Conservation (phyloP, 2,329 filamentous ascomycete genomes). For the Aspergillus flavus region DNA sequence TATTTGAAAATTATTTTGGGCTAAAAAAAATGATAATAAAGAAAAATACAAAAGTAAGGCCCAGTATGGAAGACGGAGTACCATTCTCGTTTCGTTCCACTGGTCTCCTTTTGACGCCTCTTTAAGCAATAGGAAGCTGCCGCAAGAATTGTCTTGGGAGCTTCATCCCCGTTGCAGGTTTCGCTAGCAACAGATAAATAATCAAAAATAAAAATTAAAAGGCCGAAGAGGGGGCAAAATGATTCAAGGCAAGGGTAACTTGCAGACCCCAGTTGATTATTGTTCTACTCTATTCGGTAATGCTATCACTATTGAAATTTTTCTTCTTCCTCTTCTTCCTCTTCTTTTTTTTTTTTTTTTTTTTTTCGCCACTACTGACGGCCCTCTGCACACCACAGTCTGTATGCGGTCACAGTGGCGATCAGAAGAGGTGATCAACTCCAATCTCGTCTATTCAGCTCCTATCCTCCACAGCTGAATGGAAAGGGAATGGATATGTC, state of each 20-base stretch:
- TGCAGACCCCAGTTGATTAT: neutral
- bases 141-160: neutral
- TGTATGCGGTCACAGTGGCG: conserved; percentile 1
- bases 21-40: neutral
- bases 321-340: too few species aligned
- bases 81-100: conserved; percentile 6
- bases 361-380: neutral
- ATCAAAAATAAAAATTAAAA: neutral
- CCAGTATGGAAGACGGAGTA: neutral
- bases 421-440: conserved; percentile 2
- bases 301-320: neutral
- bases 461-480: neutral
- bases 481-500: neutral
- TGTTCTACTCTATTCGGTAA: neutral
- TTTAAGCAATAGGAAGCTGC: neutral
- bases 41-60: neutral
- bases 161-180: neutral
- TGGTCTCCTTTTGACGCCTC: neutral
- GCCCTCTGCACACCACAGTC: neutral
- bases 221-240: neutral
- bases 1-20: neutral
- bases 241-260: neutral
- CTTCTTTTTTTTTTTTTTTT: too few species aligned
- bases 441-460: neutral
- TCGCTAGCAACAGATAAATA: neutral